Conservation (phyloP, 306 rosid species). For the Macrotyloma uniflorum region DNA sequence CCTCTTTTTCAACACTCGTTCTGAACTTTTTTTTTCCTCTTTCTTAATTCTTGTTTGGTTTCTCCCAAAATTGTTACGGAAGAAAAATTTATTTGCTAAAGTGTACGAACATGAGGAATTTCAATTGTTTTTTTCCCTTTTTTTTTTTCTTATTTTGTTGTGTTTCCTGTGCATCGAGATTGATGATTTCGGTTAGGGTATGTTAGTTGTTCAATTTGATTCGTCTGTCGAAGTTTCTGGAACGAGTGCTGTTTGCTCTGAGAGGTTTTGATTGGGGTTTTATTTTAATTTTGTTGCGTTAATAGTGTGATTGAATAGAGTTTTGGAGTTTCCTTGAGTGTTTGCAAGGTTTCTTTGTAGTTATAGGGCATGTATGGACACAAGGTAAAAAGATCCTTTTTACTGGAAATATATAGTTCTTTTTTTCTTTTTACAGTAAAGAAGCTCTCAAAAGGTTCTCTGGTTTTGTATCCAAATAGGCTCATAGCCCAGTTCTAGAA, state of each 20-base stretch:
- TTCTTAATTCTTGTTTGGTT: conserved; percentile 1
- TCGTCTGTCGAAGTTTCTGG: conserved; percentile 3
- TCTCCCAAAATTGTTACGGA: neutral
- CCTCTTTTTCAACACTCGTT: neutral
- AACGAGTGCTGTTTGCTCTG: neutral
- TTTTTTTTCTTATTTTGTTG: neutral
- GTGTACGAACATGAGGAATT: neutral
- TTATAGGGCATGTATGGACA: neutral
- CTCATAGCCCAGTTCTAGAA: neutral
- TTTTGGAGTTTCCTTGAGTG: neutral
- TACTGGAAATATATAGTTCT: too few relatives aligned
- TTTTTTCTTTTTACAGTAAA: too few relatives aligned
- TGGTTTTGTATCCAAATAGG: too few relatives aligned
- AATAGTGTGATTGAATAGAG: neutral
- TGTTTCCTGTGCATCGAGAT: conserved; percentile 30
- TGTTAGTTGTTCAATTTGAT: neutral
- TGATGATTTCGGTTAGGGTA: conserved; percentile 28
- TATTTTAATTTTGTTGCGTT: neutral
- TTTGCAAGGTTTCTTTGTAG: neutral
- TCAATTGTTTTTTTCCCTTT: neutral
- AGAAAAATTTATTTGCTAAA: neutral
- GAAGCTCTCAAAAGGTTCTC: too few relatives aligned
- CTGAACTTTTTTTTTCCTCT: neutral
- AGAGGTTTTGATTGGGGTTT: conserved; percentile 7
- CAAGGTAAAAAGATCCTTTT: too few relatives aligned